Evolutionary conservation across 768 basidiomycete genomes (phyloP), one percentile per base, ranked within the genome.

Genomic region (Brasilioporus rufonigricans): DNA sequence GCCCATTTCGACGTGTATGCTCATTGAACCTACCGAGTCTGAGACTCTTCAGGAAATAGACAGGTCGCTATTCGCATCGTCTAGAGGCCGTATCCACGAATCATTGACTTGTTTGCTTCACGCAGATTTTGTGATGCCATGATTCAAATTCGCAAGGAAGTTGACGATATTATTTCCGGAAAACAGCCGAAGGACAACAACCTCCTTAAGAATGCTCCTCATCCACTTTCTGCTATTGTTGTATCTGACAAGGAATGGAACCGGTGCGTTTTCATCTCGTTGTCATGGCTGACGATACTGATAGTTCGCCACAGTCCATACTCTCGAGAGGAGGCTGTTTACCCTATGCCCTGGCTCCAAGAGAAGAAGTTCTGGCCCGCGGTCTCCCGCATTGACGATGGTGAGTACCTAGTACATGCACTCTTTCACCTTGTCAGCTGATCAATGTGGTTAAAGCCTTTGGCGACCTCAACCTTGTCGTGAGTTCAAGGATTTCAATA

Each of bases 281-380:
- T 18, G 13, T 9, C 10, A 5, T 41, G 48, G 1, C 36, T 24
- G 16, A 45, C 32, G 29, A 47, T 57, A 51, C 47, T 67, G 33
- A 64, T 43, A 16, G 9, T 18, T 9, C 2, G 19, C 27, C 4
- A 5, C n/a, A 93, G 91, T 31, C 93, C 95, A 14, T 98, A 98
- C 70, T 84, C 91, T 44, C 89, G 94, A 33, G 83, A 92, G 60
- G 80, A 85, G 57, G 96, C 97, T n/a, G 94, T 83, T 9, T 98
- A 92, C 71, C 95, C 97, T 23, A 70, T 93, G 57, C 80, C 87
- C 13, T 90, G 85, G 78, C 78, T 99, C 29, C 76, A 77, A 47
- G 87, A 90, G 72, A 89, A 82, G 77, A 99, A 99, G 74, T 96
- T 98, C 76, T 99, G 97, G 97, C 96, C 97, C 1, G 81, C 90